Base-by-base conservation (phyloP, 2,329 filamentous ascomycete genomes). In the Aquanectria penicillioides region DNA sequence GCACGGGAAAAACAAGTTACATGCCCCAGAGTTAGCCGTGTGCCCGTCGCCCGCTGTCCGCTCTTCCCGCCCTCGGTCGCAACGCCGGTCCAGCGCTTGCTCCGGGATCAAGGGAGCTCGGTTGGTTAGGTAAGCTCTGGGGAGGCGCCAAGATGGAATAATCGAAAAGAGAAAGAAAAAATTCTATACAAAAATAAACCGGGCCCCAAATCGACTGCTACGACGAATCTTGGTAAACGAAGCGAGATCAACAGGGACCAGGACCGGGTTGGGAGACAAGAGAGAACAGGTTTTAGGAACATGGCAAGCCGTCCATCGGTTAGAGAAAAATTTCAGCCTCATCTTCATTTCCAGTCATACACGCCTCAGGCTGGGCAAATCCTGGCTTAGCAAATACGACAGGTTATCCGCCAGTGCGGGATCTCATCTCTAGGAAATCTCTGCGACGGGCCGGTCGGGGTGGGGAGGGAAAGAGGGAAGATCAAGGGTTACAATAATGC, bases 391-490 rank as follows among this genome's bases (percentile, higher is more conserved):
- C 28, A 37, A 34, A 52, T 58, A 40, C 56, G 44, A 65, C 57
- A 12, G 55, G 60, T 61, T 54, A 54, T 54, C 50, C 62, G 46
- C 40, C 61, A 44, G 53, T 43, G 33, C 48, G 54, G 51, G 34
- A 66, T 67, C 56, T 63, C 65, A 68, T 62, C 51, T 65, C 50
- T n/a, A 26, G n/a, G 38, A 56, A 41, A 49, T 44, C 46, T 50
- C 46, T 57, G 31, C 29, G 31, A 46, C 46, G 46, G 53, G 46
- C 53, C 53, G 53, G 53, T 37, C 38, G 23, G 53, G 47, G 46
- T 20, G 46, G 34, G 34, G 33, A 31, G 20, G 46, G 34, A 25
- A 25, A 31, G 20, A 34, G 44, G n/a, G 17, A 37, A 37, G 38
- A 57, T 53, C 38, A 44, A 44, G 49, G 34, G 31, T 46, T 53